A percentile compares a stretch with the other conserved stretches of the same genome.
These are phyloP conservation scores for Penicillium sp. DNA, from an alignment of 2,329 filamentous ascomycete species.

Conservation along the genomic window DNA sequence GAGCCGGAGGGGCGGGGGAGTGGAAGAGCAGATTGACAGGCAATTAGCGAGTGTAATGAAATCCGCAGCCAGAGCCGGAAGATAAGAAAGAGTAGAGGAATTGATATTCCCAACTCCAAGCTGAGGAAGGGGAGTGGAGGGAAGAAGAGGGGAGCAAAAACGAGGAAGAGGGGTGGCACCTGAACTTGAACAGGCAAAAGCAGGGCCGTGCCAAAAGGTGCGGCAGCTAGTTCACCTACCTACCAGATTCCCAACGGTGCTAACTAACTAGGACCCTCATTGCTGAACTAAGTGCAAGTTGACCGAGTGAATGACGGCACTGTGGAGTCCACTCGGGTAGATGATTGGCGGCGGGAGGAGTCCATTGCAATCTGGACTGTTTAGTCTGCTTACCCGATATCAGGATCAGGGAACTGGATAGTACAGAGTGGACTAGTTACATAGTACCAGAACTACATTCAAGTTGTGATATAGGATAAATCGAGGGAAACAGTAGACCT, in stretches of 20 bases:
- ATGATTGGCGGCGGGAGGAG: slow-evolving; percentile 10
- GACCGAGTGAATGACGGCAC: slow-evolving; percentile 10
- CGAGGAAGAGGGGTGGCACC: slow-evolving; percentile 3
- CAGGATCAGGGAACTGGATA: too few relatives aligned
- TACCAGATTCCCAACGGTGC: too few relatives aligned
- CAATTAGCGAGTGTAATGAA: slow-evolving; percentile 6
- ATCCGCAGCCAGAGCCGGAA: slow-evolving; percentile 5
- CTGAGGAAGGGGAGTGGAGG: neutral
- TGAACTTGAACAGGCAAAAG: neutral
- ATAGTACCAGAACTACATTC: too few relatives aligned
- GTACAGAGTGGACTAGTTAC: too few relatives aligned
- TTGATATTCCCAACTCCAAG: neutral
- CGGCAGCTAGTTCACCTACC: too few relatives aligned
- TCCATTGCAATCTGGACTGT: slow-evolving; percentile 14
- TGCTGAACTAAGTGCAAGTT: too few relatives aligned
- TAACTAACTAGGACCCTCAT: too few relatives aligned
- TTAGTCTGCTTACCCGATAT: too few relatives aligned
- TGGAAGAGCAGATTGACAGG: neutral
- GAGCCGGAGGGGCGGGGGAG: slow-evolving; percentile 8
- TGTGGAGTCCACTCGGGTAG: neutral
- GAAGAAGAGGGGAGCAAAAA: neutral
- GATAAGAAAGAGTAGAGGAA: neutral
- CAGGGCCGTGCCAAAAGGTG: neutral
- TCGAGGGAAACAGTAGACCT: too few relatives aligned
- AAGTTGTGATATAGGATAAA: too few relatives aligned